A percentile compares a stretch with the other conserved stretches of the same genome.
These are phyloP conservation scores for Setaria viridis DNA, from an alignment of 202 grass and related monocot genomes.

Conservation along the genomic window DNA sequence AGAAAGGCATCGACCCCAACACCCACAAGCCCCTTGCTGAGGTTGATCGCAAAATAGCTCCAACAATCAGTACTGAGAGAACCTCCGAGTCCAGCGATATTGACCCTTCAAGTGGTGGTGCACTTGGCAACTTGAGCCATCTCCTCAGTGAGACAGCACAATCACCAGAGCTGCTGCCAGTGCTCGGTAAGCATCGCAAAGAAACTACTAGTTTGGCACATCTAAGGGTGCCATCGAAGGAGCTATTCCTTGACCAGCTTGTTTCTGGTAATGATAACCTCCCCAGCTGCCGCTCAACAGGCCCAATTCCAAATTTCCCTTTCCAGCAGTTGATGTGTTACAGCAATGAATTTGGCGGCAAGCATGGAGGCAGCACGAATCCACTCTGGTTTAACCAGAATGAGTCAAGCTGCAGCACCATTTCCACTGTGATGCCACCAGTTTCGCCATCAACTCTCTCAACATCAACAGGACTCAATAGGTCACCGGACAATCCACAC, in stretches of 20 bases:
- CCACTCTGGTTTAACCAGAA: slow-evolving; percentile 58
- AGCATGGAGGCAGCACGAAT: slow-evolving; percentile 32
- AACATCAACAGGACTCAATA: slow-evolving; percentile 45
- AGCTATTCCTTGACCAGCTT: slow-evolving; percentile 53
- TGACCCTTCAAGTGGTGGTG: slow-evolving; percentile 31
- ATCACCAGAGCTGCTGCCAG: slow-evolving; percentile 44
- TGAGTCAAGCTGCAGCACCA: slow-evolving; percentile 46
- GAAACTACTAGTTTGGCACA: slow-evolving; percentile 42
- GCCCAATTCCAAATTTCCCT: slow-evolving; percentile 45
- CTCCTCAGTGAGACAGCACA: slow-evolving; percentile 48
- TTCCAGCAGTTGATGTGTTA: slow-evolving; percentile 53
- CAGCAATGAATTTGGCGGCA: slow-evolving; percentile 38
- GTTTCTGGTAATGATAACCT: slow-evolving; percentile 47
- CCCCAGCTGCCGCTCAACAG: slow-evolving; percentile 31
- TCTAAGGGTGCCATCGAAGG: slow-evolving; percentile 45
- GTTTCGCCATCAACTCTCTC: slow-evolving; percentile 56
- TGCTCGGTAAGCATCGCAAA: slow-evolving; percentile 37
- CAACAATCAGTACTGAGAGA: slow-evolving; percentile 40
- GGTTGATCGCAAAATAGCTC: slow-evolving; percentile 31
- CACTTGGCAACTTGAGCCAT: slow-evolving; percentile 40
- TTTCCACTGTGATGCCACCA: slow-evolving; percentile 47
- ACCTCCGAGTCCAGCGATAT: slow-evolving; percentile 50
- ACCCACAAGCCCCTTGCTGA: slow-evolving; percentile 60
- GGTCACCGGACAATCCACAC: slow-evolving; percentile 45
- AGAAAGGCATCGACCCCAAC: slow-evolving; percentile 61